phyloP scores from a whole-genome alignment of 176 grass and related monocot species.

The Carex kokanica region DNA sequence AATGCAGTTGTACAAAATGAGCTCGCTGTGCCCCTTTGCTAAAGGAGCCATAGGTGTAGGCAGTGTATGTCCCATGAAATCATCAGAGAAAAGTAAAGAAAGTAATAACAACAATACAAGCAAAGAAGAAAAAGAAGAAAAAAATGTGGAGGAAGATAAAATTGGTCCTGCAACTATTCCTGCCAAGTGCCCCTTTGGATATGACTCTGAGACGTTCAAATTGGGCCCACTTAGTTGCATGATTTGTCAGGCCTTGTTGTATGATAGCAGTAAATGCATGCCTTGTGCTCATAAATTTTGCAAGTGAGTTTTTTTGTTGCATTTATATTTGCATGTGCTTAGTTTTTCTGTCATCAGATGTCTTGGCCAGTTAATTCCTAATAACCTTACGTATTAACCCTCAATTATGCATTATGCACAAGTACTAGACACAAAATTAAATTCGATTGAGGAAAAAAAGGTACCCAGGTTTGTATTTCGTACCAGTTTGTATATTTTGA shows the following conservation, averaged over 20 bases:
- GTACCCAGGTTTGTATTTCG: background rate
- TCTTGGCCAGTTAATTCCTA: background rate
- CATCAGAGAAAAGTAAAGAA: constrained; percentile 8
- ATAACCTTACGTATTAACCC: background rate
- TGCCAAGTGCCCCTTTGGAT: constrained; percentile 88
- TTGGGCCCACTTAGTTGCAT: constrained; percentile 96
- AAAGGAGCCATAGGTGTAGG: constrained; percentile 27
- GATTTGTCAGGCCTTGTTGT: constrained; percentile 72
- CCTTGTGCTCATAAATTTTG: constrained; percentile 92
- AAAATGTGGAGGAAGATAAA: constrained; percentile 22
- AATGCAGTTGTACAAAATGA: constrained; percentile 36
- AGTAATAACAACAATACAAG: constrained; percentile 20
- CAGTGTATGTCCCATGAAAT: constrained; percentile 53
- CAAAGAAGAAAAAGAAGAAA: constrained; percentile 26
- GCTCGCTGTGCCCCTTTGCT: constrained; percentile 48
- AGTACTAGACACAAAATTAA: background rate
- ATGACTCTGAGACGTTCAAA: constrained; percentile 87
- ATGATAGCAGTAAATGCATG: constrained; percentile 70
- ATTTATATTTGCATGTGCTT: background rate
- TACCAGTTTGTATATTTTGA: background rate
- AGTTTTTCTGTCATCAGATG: background rate
- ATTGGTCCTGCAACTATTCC: constrained; percentile 41
- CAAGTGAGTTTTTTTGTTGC: constrained; percentile 45
- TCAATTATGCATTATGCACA: background rate
- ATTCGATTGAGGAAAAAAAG: background rate